Base-by-base conservation (phyloP, 768 basidiomycete genomes). In the Termitomyces sp. region DNA sequence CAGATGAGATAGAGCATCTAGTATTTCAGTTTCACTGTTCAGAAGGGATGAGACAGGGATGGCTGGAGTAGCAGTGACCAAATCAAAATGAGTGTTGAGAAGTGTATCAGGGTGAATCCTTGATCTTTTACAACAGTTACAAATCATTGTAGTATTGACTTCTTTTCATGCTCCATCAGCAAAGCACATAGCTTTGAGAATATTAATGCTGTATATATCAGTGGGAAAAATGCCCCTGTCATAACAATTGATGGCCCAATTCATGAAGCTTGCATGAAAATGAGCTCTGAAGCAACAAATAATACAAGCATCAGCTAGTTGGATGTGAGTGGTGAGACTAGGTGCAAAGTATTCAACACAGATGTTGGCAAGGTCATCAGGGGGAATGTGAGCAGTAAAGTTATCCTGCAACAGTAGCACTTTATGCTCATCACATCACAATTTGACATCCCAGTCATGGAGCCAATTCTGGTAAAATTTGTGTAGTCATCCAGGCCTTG, bases 191-290 rank as follows among this genome's bases (percentile, higher is more conserved):
- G 25, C 25, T 25, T 25, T 25, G 25, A 25, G 66, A 55, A 73
- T 69, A 64, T 76, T 59, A 60, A 78, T 74, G 42, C 69, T 36
- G 58, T 76, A 77, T 52, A 77, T 73, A 15, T 72, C 32, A 31
- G 63, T 50, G 55, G 71, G 64, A 11, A 69, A 67, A 32, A 67
- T 46, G 36, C 64, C 66, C 17, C 38, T 50, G 48, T 74, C 68
- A 54, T 74, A 72, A 15, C 57, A 57, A 62, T 76, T 67, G 47
- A 77, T 66, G 29, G 75, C 69, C 12, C 66, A 65, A 9, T 65
- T 63, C 37, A 60, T 60, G 37, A 55, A 60, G 5, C 29, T 31
- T 3, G 45, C 52, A 47, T 36, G 17, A 32, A 48, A 60, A 55
- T 60, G 59, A 25, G 25, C 25, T 25, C 25, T 25, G 25, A 1